Evolutionary conservation across 1,284 basidiomycete genomes (phyloP).

Genomic region (Schizophyllum commune): DNA sequence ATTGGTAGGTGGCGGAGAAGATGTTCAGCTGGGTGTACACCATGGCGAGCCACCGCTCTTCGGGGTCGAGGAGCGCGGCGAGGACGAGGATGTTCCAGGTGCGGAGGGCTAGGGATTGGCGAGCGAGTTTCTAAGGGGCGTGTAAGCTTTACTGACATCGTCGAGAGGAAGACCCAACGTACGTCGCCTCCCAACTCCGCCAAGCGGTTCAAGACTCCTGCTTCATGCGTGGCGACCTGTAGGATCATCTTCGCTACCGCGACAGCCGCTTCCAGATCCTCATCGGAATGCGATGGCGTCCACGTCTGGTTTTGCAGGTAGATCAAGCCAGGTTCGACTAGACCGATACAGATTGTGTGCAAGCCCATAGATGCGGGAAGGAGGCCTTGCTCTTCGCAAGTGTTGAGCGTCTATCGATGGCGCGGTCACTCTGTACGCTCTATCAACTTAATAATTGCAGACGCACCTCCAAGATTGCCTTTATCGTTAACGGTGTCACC

Average conservation of each 20-base stretch:
- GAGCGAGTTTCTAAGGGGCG: conserved; percentile 33
- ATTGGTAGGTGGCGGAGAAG: conserved; percentile 41
- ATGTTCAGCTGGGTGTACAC: conserved; percentile 41
- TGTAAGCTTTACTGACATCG: too few relatives aligned
- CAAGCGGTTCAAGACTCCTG: conserved; percentile 24
- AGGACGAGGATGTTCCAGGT: conserved; percentile 59
- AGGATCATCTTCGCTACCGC: conserved; percentile 47
- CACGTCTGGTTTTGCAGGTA: conserved; percentile 45
- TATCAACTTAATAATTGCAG: background rate
- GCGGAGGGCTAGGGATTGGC: conserved; percentile 34
- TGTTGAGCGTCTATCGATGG: background rate
- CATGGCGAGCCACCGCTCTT: conserved; percentile 29
- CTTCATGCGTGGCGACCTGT: conserved; percentile 32
- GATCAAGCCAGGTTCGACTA: conserved; percentile 42
- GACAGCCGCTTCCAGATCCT: conserved; percentile 44
- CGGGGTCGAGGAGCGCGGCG: conserved; percentile 38
- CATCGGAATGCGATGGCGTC: conserved; percentile 35
- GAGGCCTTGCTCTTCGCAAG: background rate
- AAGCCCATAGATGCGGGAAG: background rate
- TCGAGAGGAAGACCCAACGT: too few relatives aligned
- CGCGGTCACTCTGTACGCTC: background rate
- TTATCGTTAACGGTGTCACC: conserved; percentile 39
- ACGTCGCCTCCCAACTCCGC: conserved; percentile 28
- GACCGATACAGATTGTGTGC: conserved; percentile 19
- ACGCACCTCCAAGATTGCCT: conserved; percentile 43